A percentile compares a stretch with the other conserved stretches of the same genome.
These are phyloP conservation scores for Dictyostelium citrinum DNA, from an alignment of 78 protist species.

Conservation along the genomic window DNA sequence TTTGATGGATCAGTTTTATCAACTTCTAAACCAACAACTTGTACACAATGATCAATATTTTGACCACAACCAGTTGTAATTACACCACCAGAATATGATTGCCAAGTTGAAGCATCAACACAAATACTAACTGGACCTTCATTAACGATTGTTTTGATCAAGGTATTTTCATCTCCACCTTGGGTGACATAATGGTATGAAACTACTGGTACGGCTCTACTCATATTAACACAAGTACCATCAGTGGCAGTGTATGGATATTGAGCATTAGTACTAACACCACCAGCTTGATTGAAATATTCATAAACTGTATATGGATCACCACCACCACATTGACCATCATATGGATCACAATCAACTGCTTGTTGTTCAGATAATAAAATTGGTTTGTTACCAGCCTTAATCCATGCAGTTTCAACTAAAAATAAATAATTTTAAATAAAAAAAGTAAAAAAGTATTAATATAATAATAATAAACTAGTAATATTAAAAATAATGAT, in stretches of 20 bases:
- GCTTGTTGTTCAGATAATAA: constrained; percentile 79
- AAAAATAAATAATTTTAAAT: neutral
- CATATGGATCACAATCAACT: constrained; percentile 72
- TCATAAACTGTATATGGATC: constrained; percentile 73
- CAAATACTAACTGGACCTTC: constrained; percentile 82
- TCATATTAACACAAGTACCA: constrained; percentile 31
- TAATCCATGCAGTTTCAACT: constrained; percentile 41
- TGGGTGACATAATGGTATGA: constrained; percentile 20
- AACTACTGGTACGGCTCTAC: constrained; percentile 25
- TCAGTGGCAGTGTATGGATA: constrained; percentile 77
- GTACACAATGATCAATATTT: constrained; percentile 84
- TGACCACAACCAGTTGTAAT: constrained; percentile 25
- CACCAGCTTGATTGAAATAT: constrained; percentile 67
- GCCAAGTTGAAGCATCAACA: constrained; percentile 85
- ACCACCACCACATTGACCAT: constrained; percentile 86
- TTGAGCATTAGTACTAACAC: constrained; percentile 20
- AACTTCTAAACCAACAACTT: constrained; percentile 72
- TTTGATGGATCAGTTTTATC: constrained; percentile 26
- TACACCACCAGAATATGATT: constrained; percentile 68
- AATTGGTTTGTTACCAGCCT: constrained; percentile 42
- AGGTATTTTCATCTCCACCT: constrained; percentile 47
- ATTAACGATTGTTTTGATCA: constrained; percentile 23
- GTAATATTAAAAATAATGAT: too few species aligned
- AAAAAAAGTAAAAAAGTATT: neutral
- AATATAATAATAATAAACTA: neutral